Conservation (phyloP, 768 basidiomycete species). For the Boletus huronensis region DNA sequence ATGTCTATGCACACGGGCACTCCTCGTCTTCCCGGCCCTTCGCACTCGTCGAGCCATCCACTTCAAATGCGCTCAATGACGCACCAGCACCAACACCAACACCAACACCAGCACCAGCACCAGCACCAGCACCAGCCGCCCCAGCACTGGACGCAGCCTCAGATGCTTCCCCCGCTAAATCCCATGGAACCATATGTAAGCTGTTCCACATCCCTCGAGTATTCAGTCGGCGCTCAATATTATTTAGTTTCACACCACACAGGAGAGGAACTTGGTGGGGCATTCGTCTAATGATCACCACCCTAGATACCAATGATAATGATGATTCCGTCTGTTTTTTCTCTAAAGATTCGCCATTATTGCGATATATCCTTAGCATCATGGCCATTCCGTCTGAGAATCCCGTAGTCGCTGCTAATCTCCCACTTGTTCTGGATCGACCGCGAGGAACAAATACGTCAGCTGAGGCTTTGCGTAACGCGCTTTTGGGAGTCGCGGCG, state of each 20-base stretch:
- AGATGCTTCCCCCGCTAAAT: conserved; percentile 44
- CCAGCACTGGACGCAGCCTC: conserved; percentile 53
- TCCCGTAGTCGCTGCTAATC: conserved; percentile 39
- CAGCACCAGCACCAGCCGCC: conserved; percentile 33
- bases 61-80: conserved; percentile 50
- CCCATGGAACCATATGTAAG: conserved; percentile 67
- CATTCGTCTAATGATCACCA: conserved; percentile 46
- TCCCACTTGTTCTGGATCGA: conserved; percentile 40
- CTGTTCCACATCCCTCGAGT: neutral
- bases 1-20: conserved; percentile 27
- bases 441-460: conserved; percentile 35
- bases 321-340: conserved; percentile 29
- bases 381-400: conserved; percentile 46
- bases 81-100: conserved; percentile 41
- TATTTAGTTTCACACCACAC: conserved; percentile 30
- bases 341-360: conserved; percentile 39
- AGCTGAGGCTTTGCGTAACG: conserved; percentile 39
- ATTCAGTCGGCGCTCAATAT: conserved; percentile 11
- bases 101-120: conserved; percentile 40
- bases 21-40: conserved; percentile 38
- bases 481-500: conserved; percentile 39
- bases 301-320: conserved; percentile 50
- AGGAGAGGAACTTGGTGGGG: conserved; percentile 50
- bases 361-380: conserved; percentile 45
- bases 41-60: conserved; percentile 28